A percentile compares a stretch with the other conserved stretches of the same genome.
phyloP scores from a whole-genome alignment of 495 filamentous ascomycete species.

The Bacidia gigantensis region DNA sequence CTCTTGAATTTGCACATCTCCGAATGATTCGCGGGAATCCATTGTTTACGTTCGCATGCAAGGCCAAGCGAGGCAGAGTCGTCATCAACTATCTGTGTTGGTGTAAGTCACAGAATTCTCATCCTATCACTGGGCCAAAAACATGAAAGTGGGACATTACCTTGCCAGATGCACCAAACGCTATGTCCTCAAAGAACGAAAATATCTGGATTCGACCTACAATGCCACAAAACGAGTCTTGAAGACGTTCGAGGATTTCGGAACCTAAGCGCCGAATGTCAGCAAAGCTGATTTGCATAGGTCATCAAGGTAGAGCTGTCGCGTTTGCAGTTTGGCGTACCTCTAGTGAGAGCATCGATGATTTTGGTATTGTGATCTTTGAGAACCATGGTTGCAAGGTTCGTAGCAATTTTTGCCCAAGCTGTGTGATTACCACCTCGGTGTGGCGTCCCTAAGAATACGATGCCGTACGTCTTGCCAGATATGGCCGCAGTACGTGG shows the following conservation, averaged over 20 bases:
- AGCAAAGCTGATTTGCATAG: no score
- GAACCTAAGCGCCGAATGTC: no score
- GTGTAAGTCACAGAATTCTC: background rate
- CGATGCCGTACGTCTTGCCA: background rate
- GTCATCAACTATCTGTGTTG: conserved; percentile 1
- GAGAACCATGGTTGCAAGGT: background rate
- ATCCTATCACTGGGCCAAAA: no score
- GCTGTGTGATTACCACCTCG: background rate
- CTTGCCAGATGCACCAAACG: background rate
- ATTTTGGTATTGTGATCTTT: background rate
- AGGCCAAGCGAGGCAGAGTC: conserved; percentile 2
- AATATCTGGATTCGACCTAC: background rate
- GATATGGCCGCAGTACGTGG: background rate
- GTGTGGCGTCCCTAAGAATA: background rate
- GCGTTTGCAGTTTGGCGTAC: no score
- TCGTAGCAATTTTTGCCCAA: background rate
- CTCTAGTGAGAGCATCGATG: background rate
- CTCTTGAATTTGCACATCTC: background rate
- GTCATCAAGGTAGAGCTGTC: no score
- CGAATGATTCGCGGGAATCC: conserved; percentile 1
- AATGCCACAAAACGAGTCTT: background rate
- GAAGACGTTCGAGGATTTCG: background rate
- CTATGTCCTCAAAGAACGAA: background rate
- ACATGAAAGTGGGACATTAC: background rate
- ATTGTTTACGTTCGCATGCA: background rate